Evolutionary conservation across 164 flowering plant species (phyloP), one percentile per base, ranked within the genome.

Genomic region (Chimonanthus praecox): DNA sequence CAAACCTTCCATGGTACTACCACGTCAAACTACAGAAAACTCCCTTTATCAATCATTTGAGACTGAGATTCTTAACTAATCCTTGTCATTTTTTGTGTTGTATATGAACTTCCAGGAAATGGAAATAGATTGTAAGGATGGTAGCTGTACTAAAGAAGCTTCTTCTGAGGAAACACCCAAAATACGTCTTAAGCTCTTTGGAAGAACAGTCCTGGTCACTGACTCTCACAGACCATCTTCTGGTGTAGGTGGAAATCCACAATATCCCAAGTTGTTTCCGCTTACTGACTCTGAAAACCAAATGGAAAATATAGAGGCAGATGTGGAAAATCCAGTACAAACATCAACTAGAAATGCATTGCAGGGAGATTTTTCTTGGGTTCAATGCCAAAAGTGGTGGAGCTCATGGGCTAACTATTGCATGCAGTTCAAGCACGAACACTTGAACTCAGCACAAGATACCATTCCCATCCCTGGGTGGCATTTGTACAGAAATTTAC

Each of bases 111-210:
- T 69, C n/a, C 81, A 84, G 87, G 81, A 83, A 67, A 58, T 75
- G 7, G 85, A 78, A 43, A 71, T 71, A 49, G 71, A 74, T 49
- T 68, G 78, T 1, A 72, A 77, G 49, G 83, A 74, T 4, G 33
- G 50, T 72, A 73, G 16, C 48, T 47, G 16, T 74, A 48, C 50
- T 0, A 75, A 76, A 50, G 83, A 79, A 72, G 71, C 47, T 18
- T 64, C 77, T 6, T 68, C 47, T 4, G 81, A 68, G 6, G 85
- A 78, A 74, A 77, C 83, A 73, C 75, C 88, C 3, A 72, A 11
- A 13, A 66, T 72, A 44, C 78, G 82, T 74, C 83, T 91, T 74
- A 91, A 89, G 82, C 88, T 91, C 16, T 91, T 91, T 78, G 96
- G 93, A 9, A 84, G 77, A 74, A 90, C 87, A n/a, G 81, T 89